phyloP scores from a whole-genome alignment of 352 stramenopile species.

The Globisporangium nagaii region DNA sequence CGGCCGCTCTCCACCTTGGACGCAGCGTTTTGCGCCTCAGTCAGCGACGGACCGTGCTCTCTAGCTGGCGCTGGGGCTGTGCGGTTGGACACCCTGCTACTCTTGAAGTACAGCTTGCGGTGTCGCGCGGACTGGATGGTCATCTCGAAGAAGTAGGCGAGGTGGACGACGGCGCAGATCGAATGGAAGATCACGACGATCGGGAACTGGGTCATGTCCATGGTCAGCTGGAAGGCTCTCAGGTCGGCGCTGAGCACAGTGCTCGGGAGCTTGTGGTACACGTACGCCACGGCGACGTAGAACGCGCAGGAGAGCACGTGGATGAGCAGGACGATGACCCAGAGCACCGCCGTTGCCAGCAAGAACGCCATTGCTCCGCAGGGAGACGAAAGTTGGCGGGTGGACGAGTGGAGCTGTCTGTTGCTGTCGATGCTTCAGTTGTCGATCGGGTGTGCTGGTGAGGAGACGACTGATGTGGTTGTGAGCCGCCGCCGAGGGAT shows the following conservation, averaged over 20 bases:
- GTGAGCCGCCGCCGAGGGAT: too few relatives aligned
- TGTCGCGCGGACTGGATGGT: slow-evolving; percentile 5
- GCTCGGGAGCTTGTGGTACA: not conserved
- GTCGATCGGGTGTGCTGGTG: too few relatives aligned
- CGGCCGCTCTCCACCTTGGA: not conserved
- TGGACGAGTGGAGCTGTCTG: too few relatives aligned
- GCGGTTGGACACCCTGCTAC: not conserved
- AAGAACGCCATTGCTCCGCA: not conserved
- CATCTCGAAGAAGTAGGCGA: slow-evolving; percentile 10
- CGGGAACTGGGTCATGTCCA: slow-evolving; percentile 17
- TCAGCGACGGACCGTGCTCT: not conserved
- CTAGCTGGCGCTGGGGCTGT: not conserved
- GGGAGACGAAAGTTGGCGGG: too few relatives aligned
- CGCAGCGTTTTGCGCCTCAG: not conserved
- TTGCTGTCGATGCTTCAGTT: too few relatives aligned
- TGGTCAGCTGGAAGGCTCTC: slow-evolving; percentile 7
- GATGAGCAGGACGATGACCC: not conserved
- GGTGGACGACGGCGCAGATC: slow-evolving; percentile 8
- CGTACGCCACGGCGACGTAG: not conserved
- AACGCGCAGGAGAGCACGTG: not conserved
- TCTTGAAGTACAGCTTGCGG: slow-evolving; percentile 9
- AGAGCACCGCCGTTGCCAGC: not conserved
- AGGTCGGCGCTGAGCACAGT: not conserved
- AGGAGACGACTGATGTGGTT: too few relatives aligned
- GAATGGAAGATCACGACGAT: slow-evolving; percentile 8